phyloP scores from a whole-genome alignment of 2,329 filamentous ascomycete genomes.

The Clonostachys byssicola region DNA sequence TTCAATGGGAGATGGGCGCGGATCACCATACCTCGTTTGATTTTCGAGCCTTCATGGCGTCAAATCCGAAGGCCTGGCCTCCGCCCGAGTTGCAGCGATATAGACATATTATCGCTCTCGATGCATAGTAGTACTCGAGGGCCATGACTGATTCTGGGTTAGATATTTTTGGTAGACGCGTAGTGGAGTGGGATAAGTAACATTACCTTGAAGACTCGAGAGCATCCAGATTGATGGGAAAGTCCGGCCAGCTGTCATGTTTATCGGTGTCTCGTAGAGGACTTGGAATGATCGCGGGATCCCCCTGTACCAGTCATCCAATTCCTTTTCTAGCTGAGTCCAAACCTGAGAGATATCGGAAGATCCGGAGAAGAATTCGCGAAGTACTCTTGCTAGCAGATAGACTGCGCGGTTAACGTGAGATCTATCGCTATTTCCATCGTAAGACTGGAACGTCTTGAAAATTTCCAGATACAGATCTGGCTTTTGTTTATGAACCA shows the following conservation, averaged over 20 bases:
- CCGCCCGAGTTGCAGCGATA: neutral
- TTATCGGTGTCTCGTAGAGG: neutral
- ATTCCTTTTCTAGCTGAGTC: neutral
- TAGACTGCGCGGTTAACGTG: slow-evolving; percentile 10
- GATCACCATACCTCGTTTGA: too few relatives aligned
- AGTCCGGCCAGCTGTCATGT: neutral
- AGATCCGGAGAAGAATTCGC: neutral
- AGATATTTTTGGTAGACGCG: neutral
- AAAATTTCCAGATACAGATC: slow-evolving; percentile 10
- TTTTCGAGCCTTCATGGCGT: too few relatives aligned
- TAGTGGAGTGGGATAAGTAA: neutral
- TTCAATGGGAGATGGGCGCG: neutral
- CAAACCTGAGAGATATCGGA: neutral
- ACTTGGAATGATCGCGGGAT: neutral
- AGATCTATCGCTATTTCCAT: slow-evolving; percentile 7
- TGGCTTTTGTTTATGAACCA: slow-evolving; percentile 13
- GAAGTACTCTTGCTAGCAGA: neutral
- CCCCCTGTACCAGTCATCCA: neutral
- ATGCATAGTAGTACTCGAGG: neutral
- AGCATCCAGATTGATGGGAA: neutral
- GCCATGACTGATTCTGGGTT: neutral
- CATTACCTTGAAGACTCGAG: neutral
- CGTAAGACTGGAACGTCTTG: slow-evolving; percentile 8
- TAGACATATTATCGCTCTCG: neutral
- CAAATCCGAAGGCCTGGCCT: too few relatives aligned